These are phyloP conservation scores for Setaria viridis DNA, from an alignment of 202 grass and related monocot species.

Conservation along the genomic window DNA sequence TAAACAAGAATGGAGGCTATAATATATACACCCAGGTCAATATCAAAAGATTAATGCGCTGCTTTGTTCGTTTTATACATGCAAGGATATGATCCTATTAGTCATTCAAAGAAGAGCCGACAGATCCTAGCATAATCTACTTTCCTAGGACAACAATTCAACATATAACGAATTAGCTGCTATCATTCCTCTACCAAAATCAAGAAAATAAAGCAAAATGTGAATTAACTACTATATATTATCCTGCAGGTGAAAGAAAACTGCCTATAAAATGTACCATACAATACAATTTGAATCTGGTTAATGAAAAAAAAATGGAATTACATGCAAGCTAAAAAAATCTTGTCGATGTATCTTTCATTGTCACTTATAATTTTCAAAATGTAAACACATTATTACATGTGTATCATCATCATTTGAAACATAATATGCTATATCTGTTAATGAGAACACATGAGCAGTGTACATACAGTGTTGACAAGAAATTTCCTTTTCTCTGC, in stretches of 20 bases:
- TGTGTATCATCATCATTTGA: not conserved
- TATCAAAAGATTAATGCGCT: too few relatives aligned
- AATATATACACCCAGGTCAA: slow-evolving; percentile 34
- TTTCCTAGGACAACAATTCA: slow-evolving; percentile 23
- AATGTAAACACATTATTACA: not conserved
- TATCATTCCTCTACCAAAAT: not conserved
- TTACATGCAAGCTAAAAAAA: not conserved
- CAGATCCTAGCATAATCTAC: not conserved
- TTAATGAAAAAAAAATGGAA: slow-evolving; percentile 28
- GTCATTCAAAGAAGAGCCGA: not conserved
- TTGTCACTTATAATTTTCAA: not conserved
- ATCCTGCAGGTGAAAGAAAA: not conserved
- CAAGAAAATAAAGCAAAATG: slow-evolving; percentile 10
- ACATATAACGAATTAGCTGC: not conserved
- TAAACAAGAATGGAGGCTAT: slow-evolving; percentile 1
- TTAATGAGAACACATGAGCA: too few relatives aligned
- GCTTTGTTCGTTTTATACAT: not conserved
- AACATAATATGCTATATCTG: not conserved
- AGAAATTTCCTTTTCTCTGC: slow-evolving; percentile 79
- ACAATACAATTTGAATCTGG: slow-evolving; percentile 1
- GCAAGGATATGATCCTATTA: not conserved
- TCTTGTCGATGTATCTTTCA: slow-evolving; percentile 25
- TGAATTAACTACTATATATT: not conserved
- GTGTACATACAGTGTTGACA: slow-evolving; percentile 59
- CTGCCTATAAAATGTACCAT: not conserved